Percentiles rank a stretch among this genome's conserved stretches.
phyloP scores from a whole-genome alignment of 1,284 basidiomycete genomes.

The Trichosporon asahii region DNA sequence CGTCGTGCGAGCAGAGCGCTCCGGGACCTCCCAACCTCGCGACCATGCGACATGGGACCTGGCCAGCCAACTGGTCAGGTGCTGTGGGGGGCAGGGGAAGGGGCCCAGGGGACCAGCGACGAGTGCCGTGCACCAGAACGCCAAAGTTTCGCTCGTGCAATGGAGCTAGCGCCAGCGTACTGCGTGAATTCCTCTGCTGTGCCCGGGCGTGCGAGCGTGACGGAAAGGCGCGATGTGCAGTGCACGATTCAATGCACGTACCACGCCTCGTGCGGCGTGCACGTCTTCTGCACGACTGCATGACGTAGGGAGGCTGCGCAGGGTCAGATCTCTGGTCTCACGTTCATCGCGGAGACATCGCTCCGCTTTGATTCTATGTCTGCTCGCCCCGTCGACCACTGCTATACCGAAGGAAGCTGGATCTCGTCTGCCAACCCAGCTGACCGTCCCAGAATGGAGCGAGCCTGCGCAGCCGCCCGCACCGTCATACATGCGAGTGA shows the following conservation, averaged over 20 bases:
- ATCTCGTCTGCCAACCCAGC: not conserved
- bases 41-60: not conserved
- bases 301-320: not conserved
- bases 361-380: not conserved
- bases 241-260: not conserved
- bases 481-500: constrained; percentile 70
- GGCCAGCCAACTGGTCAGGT: not conserved
- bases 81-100: not conserved
- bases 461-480: constrained; percentile 66
- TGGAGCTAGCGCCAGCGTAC: not conserved
- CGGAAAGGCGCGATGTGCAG: not conserved
- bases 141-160: not conserved
- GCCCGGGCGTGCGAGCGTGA: not conserved
- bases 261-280: not conserved
- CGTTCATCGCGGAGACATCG: not conserved
- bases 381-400: not conserved
- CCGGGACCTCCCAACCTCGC: not conserved
- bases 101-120: not conserved
- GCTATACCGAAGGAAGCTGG: not conserved
- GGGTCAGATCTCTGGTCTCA: not conserved
- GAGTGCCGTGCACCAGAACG: not conserved
- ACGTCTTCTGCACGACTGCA: not conserved
- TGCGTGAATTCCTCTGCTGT: not conserved
- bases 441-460: constrained; percentile 63
- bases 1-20: not conserved